These are phyloP conservation scores for Rhodamnia argentea DNA, from an alignment of 345 rosid genomes.

Conservation along the genomic window DNA sequence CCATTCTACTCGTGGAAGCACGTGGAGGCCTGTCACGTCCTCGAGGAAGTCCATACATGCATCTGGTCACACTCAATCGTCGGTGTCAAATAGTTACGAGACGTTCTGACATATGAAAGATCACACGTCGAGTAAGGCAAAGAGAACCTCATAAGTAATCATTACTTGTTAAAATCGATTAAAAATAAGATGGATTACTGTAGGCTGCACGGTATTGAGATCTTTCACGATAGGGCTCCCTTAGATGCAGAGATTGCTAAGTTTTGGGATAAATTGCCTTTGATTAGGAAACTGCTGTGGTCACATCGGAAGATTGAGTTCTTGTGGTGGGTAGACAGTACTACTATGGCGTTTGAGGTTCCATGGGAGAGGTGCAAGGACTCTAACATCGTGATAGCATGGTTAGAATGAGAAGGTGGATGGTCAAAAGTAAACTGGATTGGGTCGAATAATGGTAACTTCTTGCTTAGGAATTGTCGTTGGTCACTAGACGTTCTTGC, in stretches of 20 bases:
- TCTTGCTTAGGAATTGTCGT: background rate
- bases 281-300: background rate
- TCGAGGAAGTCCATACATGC: background rate
- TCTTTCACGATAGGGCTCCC: background rate
- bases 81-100: background rate
- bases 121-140: conserved; percentile 29
- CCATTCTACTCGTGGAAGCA: background rate
- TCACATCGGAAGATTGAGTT: background rate
- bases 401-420: conserved; percentile 1
- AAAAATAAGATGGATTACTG: background rate
- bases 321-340: background rate
- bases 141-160: background rate
- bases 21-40: background rate
- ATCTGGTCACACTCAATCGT: background rate
- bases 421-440: conserved; percentile 5
- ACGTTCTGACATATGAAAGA: conserved; percentile 13
- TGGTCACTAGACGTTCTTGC: conserved; percentile 2
- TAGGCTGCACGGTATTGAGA: conserved; percentile 1
- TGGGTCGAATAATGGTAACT: background rate
- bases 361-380: conserved; percentile 1
- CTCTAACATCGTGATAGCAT: conserved; percentile 2
- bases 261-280: conserved; percentile 4
- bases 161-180: too few species aligned
- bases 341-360: conserved; percentile 3
- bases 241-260: conserved; percentile 1